Base-by-base conservation (phyloP, 192 early-diverging fungal genomes). In the Umbelopsis isabellina region DNA sequence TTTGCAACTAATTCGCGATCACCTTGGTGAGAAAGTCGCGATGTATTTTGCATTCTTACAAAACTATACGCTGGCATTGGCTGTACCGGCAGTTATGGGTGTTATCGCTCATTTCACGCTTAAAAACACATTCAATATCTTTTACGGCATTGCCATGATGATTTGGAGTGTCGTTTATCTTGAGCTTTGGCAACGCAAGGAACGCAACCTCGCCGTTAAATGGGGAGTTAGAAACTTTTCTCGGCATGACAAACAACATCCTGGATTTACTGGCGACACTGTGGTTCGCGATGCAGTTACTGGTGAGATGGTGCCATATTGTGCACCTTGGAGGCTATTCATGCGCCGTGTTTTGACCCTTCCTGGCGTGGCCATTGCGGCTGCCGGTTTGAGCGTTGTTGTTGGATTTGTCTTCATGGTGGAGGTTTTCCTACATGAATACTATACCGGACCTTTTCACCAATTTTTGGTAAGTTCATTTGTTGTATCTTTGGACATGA, bases 1-100 rank as follows among this genome's bases (percentile, higher is more conserved):
- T 73, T 67, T 98, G n/a, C 69, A 80, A n/a, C 76, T 75, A 37
- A 88, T 98, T 67, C 85, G 91, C 64, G 86, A 90, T 67, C 87
- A 94, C 65, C 92, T 93, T 85, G 96, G 96, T 69, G 95, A 97
- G 74, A 92, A 94, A 75, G 77, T 94, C 44, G 94, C 93, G n/a
- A 90, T 86, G 80, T 97, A 98, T 80, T 98, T 98, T 86, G 94
- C 94, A 13, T 98, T 97, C 78, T 75, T 97, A 3, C 94, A 96
- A 79, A 92, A 87, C 73, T 98, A 97, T 81, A 83, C 92, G 46
- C 55, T 92, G 11, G 92, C 88, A 83, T 82, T 98, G 25, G 77
- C 87, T 25, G 69, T 81, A 4, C 94, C 93, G 12, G 76, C 94
- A 1, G 82, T 81, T 5, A 55, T 91, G 9, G 94, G 95, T 15